Evolutionary conservation across 2,329 filamentous ascomycete genomes (phyloP), one percentile per base, ranked within the genome.

Genomic region (Fusarium albosuccineum): DNA sequence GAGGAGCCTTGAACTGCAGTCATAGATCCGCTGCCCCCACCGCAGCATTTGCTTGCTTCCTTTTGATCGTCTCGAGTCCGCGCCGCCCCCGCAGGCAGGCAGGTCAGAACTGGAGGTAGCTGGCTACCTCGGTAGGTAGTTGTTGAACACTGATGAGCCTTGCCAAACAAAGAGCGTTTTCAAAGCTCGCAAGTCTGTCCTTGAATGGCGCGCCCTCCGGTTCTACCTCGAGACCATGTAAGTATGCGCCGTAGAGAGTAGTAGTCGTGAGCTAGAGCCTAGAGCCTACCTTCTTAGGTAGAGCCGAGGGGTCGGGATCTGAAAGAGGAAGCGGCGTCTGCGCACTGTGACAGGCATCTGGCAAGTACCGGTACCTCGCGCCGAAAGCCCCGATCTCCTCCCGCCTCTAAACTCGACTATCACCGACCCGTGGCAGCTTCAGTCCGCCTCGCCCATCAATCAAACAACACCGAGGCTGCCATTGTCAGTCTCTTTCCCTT

Each of bases 291-390:
- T 60, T n/a, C 40, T 30, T 40, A 27, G 16, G 13, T 41, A 26
- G 37, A 53, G 53, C 60, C 51, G 51, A 67, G 64, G 36, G 57
- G 63, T 51, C 53, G 55, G 54, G 52, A 57, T 48, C 37, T 53
- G 46, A 41, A 54, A 57, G 40, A 57, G 58, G 60, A 60, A 69
- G 57, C 55, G 60, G 61, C 51, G 49, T 14, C 50, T 46, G 52
- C 70, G 66, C 66, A 72, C 68, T 71, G 70, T 70, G 61, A 41
- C 62, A 70, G 60, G 62, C 59, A 59, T 63, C 34, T 41, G 39
- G 14, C 7, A 68, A 59, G 70, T 72, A 72, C 65, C 60, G 60
- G 61, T 72, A 72, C 70, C 63, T 67, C 55, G 60, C 48, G 34
- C 50, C 55, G 67, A 63, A 65, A 57, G 62, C 53, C 64, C 61